Evolutionary conservation across 257 asterid species (phyloP).

Genomic region (Solanum arcanum): DNA sequence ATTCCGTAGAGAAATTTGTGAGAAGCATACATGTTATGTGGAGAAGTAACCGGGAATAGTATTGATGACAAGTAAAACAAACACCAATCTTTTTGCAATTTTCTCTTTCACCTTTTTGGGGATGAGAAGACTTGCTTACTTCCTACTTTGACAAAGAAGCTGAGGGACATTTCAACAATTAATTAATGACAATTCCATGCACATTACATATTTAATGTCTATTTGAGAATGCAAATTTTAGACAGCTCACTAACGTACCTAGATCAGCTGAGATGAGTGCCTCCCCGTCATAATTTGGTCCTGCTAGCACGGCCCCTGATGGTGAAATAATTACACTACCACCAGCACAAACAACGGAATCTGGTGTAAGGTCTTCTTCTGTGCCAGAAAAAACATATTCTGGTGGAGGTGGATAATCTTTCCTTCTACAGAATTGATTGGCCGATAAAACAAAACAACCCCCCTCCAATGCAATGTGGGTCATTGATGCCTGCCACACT

Average conservation of each 20-base stretch:
- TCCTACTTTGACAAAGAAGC: neutral
- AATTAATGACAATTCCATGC: neutral
- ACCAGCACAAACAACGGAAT: conserved; percentile 86
- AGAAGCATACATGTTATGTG: neutral
- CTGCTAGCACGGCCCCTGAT: conserved; percentile 78
- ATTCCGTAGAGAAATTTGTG: neutral
- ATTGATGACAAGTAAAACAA: neutral
- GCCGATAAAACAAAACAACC: conserved; percentile 93
- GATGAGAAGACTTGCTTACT: neutral
- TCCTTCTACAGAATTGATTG: conserved; percentile 88
- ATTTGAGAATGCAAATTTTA: neutral
- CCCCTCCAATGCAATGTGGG: conserved; percentile 93
- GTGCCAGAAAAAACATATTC: conserved; percentile 59
- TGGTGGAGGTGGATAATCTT: conserved; percentile 92
- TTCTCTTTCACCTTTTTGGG: neutral
- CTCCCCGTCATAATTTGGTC: conserved; percentile 90
- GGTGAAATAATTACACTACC: conserved; percentile 94
- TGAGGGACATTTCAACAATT: neutral
- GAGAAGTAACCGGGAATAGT: neutral
- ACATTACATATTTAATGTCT: neutral
- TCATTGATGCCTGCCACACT: conserved; percentile 96
- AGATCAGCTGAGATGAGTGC: conserved; percentile 91
- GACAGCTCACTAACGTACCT: conserved; percentile 28
- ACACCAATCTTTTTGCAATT: neutral
- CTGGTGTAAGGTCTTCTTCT: conserved; percentile 73